Evolutionary conservation across 164 flowering plant genomes (phyloP), one percentile per base, ranked within the genome.

Genomic region (Litsea cubeba): DNA sequence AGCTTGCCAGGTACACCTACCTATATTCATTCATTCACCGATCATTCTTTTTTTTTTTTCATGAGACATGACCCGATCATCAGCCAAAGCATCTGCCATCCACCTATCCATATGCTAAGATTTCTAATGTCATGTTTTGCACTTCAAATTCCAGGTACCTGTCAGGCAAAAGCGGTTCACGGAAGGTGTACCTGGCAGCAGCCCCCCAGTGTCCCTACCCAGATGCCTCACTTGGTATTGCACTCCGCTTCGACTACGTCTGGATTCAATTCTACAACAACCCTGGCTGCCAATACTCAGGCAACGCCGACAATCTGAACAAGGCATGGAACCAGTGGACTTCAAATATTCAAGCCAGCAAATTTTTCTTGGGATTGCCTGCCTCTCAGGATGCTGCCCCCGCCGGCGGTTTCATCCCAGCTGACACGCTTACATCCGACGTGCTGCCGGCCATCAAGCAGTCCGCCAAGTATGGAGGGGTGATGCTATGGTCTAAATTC

Each of bases 251-350:
- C 23, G 87, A 84, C 58, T 80, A 74, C 22, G 82, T 84, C 35
- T 82, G 83, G 86, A 71, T 81, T 11, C 81, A 76, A 58, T 83
- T 80, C 30, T 83, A 80, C 58, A 79, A 79, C 49, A 79, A 75
- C 63, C 58, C 72, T 5, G 22, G 32, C 4, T 71, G 76, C 50
- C 73, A 71, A 15, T 74, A 74, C 28, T 0, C 35, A 0, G 72
- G 67, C 10, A 68, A 28, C 4, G 26, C 30, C 1, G 46, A 22
- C 35, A 71, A 54, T 28, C 64, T 71, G 26, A n/a, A 12, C 40
- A 18, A 17, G 25, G 24, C 64, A 11, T 57, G 72, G 64, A 71
- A 51, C n/a, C 46, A 54, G 35, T 71, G 72, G 72, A 49, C 70
- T 7, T 63, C 75, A 11, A 15, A 50, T 10, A 22, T 72, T 17